These are phyloP conservation scores for Fusarium sp. DNA, from an alignment of 2,329 filamentous ascomycete genomes.

Conservation along the genomic window DNA sequence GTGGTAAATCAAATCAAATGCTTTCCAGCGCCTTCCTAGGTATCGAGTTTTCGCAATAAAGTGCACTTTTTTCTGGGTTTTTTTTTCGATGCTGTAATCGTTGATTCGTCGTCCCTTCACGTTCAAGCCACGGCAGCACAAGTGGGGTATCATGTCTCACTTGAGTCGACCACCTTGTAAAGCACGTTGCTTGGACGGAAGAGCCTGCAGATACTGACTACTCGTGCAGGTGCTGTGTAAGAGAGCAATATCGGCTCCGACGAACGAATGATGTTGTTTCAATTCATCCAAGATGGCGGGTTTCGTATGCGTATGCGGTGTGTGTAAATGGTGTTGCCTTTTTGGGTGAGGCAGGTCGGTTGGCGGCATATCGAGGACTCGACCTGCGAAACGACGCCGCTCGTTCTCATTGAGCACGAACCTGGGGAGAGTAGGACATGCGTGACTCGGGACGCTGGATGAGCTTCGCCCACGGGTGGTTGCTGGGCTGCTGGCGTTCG, in stretches of 20 bases:
- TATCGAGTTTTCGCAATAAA: conserved; percentile 29
- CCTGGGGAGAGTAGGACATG: conserved; percentile 46
- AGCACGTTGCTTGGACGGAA: conserved; percentile 20
- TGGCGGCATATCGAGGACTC: conserved; percentile 27
- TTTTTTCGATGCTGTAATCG: conserved; percentile 30
- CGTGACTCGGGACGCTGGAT: conserved; percentile 52
- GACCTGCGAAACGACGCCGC: conserved; percentile 20
- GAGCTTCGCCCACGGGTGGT: conserved; percentile 55
- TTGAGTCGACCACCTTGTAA: conserved; percentile 29
- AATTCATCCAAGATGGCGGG: conserved; percentile 28
- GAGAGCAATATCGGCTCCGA: conserved; percentile 4
- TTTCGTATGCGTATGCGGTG: conserved; percentile 24
- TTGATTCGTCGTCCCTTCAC: conserved; percentile 28
- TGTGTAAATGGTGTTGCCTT: conserved; percentile 22
- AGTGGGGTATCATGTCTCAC: conserved; percentile 39
- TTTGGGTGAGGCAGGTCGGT: conserved; percentile 25
- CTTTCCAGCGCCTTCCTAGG: conserved; percentile 36
- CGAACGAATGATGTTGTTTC: conserved; percentile 21
- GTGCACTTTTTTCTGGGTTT: conserved; percentile 32
- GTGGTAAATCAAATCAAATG: neutral
- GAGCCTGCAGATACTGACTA: conserved; percentile 23
- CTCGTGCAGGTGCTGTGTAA: conserved; percentile 7
- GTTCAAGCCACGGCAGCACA: conserved; percentile 1
- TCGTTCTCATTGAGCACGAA: conserved; percentile 48
- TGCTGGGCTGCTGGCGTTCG: conserved; percentile 56